Evolutionary conservation across 352 stramenopile genomes (phyloP), one percentile per base, ranked within the genome.

Genomic region (Phytopythium sindhum): DNA sequence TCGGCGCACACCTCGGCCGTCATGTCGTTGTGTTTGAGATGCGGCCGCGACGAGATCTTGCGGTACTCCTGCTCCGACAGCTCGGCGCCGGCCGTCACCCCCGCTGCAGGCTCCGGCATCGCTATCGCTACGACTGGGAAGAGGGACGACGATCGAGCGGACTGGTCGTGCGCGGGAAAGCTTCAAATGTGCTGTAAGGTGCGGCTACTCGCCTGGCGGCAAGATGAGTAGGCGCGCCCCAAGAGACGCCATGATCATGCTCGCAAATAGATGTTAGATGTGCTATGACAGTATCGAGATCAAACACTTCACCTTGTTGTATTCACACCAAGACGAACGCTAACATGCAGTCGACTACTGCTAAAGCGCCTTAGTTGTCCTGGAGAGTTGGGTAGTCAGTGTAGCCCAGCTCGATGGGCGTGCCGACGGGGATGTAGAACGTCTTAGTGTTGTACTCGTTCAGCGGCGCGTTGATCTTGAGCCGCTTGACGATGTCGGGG

Each of bases 1-100:
- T 98, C 95, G 37, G 86, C 96, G 57, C 91, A 96, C 79, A 98
- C 95, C 72, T 98, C 95, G 48, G 83, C 88, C 11, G 90, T 93
- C 95, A 98, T 96, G 62, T 95, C 88, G 58, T 91, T 93, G 77
- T 81, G 69, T 69, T 93, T 93, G 45, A 91, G 71, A 60, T 91
- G 82, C 45, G 84, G 84, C 12, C 83, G 81, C 63, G 84, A 93
- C 56, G 81, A 91, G 70, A 93, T 90, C 78, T 93, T 92, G 68
- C 80, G 81, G 70, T 92, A 91, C 64, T 93, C 81, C 56, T 83
- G 71, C 66, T 91, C 84, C 31, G 80, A 86, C 50, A 91, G 64
- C 70, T 93, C 84, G 4, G 62, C 70, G 6, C 67, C 60, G 17
- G 60, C 57, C 31, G 42, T 37, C 10, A 86, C 75, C 37, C 21